phyloP scores from a whole-genome alignment of 805 yeast genomes.

The Pichia eremophila region DNA sequence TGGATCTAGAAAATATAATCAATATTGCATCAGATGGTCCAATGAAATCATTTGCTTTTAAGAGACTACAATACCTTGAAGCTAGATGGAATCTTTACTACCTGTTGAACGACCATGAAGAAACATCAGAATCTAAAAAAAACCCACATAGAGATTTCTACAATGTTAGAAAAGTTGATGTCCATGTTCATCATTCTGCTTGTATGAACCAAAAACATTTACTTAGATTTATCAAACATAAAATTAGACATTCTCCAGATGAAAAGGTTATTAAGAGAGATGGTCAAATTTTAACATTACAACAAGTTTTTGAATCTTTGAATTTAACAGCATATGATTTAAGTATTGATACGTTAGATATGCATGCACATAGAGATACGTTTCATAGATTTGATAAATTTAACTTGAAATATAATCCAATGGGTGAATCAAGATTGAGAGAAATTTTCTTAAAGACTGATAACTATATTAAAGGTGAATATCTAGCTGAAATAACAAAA shows the following conservation, averaged over 20 bases:
- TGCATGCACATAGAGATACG: conserved; percentile 98
- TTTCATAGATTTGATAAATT: conserved; percentile 97
- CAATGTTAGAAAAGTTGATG: conserved; percentile 93
- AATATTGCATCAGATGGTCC: conserved; percentile 88
- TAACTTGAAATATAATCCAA: conserved; percentile 93
- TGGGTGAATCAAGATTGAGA: conserved; percentile 94
- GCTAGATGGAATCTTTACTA: conserved; percentile 94
- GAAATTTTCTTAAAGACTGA: conserved; percentile 95
- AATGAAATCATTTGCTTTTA: conserved; percentile 89
- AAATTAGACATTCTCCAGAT: conserved; percentile 75
- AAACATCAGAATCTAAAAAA: conserved; percentile 77
- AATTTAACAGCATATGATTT: conserved; percentile 89
- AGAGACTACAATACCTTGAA: conserved; percentile 86
- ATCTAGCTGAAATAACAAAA: conserved; percentile 85
- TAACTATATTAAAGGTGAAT: conserved; percentile 79
- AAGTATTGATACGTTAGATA: conserved; percentile 92
- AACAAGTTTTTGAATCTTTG: conserved; percentile 86
- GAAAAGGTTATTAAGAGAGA: conserved; percentile 93
- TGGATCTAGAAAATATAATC: conserved; percentile 70
- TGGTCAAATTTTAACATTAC: conserved; percentile 74
- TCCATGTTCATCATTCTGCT: conserved; percentile 98
- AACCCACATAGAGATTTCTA: conserved; percentile 97
- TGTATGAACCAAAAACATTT: conserved; percentile 98
- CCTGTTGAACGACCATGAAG: conserved; percentile 85
- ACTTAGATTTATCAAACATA: conserved; percentile 87